phyloP scores from a whole-genome alignment of 2,329 filamentous ascomycete genomes.

The Pseudogymnoascus sp. region DNA sequence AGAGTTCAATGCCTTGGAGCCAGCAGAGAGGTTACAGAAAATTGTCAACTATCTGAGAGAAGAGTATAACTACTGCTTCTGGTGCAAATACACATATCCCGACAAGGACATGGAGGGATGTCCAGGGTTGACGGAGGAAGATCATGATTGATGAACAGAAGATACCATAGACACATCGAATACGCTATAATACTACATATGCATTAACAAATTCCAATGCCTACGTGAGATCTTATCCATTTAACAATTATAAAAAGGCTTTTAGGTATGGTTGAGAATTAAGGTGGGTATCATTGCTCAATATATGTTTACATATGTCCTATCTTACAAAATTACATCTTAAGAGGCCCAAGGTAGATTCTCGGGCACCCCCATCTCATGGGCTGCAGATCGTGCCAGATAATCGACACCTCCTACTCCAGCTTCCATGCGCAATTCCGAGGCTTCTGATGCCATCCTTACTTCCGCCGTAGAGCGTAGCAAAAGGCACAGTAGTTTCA shows the following conservation, averaged over 20 bases:
- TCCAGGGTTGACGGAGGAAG: conserved; percentile 80
- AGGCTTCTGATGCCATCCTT: conserved; percentile 15
- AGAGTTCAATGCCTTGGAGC: conserved; percentile 65
- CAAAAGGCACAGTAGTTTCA: conserved; percentile 26
- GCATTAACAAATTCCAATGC: neutral
- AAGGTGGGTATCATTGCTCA: conserved; percentile 9
- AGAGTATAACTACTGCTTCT: conserved; percentile 81
- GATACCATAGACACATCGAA: neutral
- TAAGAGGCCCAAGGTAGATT: conserved; percentile 19
- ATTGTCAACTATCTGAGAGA: conserved; percentile 65
- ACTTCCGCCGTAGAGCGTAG: conserved; percentile 24
- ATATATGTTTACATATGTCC: conserved; percentile 1
- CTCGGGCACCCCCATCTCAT: conserved; percentile 25
- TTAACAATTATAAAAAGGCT: neutral
- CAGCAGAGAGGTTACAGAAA: conserved; percentile 58
- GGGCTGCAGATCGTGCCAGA: conserved; percentile 17
- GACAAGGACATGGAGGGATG: conserved; percentile 76
- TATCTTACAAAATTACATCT: conserved; percentile 16
- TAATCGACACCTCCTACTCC: conserved; percentile 8
- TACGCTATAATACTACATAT: neutral
- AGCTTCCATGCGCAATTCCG: conserved; percentile 5
- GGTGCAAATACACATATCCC: conserved; percentile 83
- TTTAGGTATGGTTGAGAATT: neutral
- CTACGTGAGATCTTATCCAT: neutral
- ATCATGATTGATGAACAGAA: conserved; percentile 50